Conservation (phyloP, 1,139 yeast species). For the Blastobotrys niveus region DNA sequence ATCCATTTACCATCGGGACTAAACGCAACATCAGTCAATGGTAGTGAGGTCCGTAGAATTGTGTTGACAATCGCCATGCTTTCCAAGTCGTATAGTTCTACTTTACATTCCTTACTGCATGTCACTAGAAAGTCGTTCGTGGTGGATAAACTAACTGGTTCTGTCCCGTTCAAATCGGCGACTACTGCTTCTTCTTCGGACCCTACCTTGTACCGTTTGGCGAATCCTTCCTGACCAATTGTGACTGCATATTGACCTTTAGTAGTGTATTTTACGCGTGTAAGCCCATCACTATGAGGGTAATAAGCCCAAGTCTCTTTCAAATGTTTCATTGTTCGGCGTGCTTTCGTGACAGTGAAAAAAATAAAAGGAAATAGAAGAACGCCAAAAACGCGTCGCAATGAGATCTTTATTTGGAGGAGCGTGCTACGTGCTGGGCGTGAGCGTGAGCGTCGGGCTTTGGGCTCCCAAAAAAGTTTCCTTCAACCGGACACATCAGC, state of each 20-base stretch:
- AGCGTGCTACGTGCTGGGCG: too few relatives aligned
- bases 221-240: slow-evolving; percentile 35
- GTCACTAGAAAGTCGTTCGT: slow-evolving; percentile 29
- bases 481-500: neutral
- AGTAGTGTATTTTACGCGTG: slow-evolving; percentile 32
- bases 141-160: slow-evolving; percentile 19
- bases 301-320: slow-evolving; percentile 10
- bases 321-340: neutral
- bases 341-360: neutral
- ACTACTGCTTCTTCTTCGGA: slow-evolving; percentile 29
- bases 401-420: neutral
- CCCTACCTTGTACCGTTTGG: slow-evolving; percentile 34
- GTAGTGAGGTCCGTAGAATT: slow-evolving; percentile 43
- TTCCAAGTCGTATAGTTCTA: slow-evolving; percentile 29
- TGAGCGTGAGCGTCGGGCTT: neutral
- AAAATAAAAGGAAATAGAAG: neutral
- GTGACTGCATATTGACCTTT: slow-evolving; percentile 35
- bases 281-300: slow-evolving; percentile 36
- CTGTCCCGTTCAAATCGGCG: slow-evolving; percentile 31
- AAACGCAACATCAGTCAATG: slow-evolving; percentile 59
- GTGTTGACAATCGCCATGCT: slow-evolving; percentile 24
- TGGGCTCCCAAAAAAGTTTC: neutral
- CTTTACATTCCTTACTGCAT: slow-evolving; percentile 37
- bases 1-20: slow-evolving; percentile 67
- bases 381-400: neutral